These are phyloP conservation scores for Plasmodium reichenowi DNA, from an alignment of 169 alveolate species.

Conservation along the genomic window DNA sequence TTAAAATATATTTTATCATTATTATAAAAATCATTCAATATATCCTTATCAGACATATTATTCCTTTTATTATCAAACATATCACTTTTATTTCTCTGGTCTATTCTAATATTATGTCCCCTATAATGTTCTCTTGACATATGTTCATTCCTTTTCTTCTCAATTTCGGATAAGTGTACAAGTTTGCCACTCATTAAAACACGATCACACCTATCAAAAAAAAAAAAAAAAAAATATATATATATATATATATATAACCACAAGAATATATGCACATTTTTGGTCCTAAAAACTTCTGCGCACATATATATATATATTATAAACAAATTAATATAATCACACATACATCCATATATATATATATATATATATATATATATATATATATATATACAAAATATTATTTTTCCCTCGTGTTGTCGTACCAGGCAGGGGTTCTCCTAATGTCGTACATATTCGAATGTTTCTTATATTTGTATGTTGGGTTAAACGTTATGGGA, in stretches of 20 bases:
- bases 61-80: neutral
- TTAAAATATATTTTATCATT: constrained; percentile 75
- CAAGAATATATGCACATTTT: neutral
- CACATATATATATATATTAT: neutral
- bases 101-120: neutral
- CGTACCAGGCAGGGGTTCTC: constrained; percentile 73
- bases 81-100: neutral
- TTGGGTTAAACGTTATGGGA: constrained; percentile 66
- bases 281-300: neutral
- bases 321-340: neutral
- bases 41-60: neutral
- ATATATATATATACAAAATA: neutral
- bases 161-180: constrained; percentile 72
- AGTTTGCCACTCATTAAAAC: constrained; percentile 67
- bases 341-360: constrained; percentile 1
- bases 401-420: neutral
- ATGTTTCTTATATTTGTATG: constrained; percentile 70
- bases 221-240: neutral
- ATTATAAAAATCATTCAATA: constrained; percentile 43
- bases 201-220: constrained; percentile 56
- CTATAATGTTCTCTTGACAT: neutral
- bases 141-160: constrained; percentile 24
- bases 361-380: neutral
- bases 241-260: neutral
- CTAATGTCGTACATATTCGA: constrained; percentile 73